Conservation (phyloP, 257 asterid species). For the Orobanche coerulescens region DNA sequence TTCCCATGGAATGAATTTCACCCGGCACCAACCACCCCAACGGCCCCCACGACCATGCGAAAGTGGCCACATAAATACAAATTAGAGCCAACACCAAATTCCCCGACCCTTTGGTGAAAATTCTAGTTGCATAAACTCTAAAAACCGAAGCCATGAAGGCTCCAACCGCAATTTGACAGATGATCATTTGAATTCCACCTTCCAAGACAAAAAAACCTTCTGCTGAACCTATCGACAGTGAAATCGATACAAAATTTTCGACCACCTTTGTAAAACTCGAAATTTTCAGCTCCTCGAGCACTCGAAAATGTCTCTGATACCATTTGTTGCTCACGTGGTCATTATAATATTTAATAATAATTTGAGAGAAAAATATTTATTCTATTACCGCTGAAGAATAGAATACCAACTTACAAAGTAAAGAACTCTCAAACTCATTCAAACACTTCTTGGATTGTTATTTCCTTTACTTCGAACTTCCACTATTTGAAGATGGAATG, state of each 20-base stretch:
- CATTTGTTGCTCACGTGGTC: no score
- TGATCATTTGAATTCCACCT: slow-evolving; percentile 43
- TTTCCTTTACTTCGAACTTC: no score
- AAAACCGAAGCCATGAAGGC: slow-evolving; percentile 24
- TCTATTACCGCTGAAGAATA: no score
- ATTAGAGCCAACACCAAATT: slow-evolving; percentile 33
- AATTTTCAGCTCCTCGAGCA: no score
- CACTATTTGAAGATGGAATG: no score
- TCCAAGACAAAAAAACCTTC: slow-evolving; percentile 34
- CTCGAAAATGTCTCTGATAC: no score
- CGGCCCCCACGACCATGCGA: slow-evolving; percentile 71
- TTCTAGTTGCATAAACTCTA: slow-evolving; percentile 29
- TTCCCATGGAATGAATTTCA: slow-evolving; percentile 52
- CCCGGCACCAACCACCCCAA: slow-evolving; percentile 63
- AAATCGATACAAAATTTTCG: slow-evolving; percentile 34
- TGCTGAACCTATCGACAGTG: slow-evolving; percentile 35
- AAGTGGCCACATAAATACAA: slow-evolving; percentile 49
- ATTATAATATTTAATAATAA: no score
- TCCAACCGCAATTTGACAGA: slow-evolving; percentile 31
- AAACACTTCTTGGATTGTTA: no score
- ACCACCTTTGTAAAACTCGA: no score
- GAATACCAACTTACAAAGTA: no score
- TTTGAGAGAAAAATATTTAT: no score
- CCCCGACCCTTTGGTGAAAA: slow-evolving; percentile 28
- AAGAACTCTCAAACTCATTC: no score